These are phyloP conservation scores for Moesziomyces antarcticus DNA, from an alignment of 1,284 basidiomycete genomes.

Conservation along the genomic window DNA sequence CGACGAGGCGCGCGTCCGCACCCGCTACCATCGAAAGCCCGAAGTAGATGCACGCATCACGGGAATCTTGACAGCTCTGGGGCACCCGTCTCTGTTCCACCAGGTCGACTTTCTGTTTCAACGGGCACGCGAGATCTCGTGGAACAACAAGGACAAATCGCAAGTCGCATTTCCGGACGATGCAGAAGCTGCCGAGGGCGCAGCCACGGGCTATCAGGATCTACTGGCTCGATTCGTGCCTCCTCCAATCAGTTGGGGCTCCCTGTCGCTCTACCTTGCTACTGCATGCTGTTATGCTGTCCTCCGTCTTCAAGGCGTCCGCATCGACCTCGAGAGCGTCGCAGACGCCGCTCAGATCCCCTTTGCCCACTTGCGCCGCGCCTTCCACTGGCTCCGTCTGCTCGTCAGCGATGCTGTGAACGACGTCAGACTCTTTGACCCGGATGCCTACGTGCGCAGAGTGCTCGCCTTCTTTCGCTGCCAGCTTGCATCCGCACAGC, in stretches of 20 bases:
- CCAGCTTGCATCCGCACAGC: not conserved
- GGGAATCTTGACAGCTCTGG: slow-evolving; percentile 14
- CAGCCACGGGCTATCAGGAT: not conserved
- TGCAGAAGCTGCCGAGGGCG: not conserved
- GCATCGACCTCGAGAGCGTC: slow-evolving; percentile 24
- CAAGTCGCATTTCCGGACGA: not conserved
- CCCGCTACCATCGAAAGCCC: slow-evolving; percentile 15
- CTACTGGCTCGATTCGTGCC: slow-evolving; percentile 3
- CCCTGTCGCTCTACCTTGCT: slow-evolving; percentile 19
- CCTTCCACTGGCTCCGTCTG: slow-evolving; percentile 19
- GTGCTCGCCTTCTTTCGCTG: slow-evolving; percentile 30
- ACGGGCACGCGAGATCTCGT: slow-evolving; percentile 21
- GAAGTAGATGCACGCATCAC: slow-evolving; percentile 32
- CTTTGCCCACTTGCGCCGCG: slow-evolving; percentile 5
- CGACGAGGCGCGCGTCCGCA: slow-evolving; percentile 9
- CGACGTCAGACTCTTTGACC: slow-evolving; percentile 24
- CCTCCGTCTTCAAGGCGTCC: slow-evolving; percentile 24
- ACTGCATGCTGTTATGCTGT: slow-evolving; percentile 45
- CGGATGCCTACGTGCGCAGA: slow-evolving; percentile 20
- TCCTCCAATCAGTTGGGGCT: slow-evolving; percentile 33
- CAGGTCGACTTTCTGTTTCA: slow-evolving; percentile 40
- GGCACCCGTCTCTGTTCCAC: slow-evolving; percentile 14
- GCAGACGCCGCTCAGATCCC: slow-evolving; percentile 22
- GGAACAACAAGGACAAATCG: slow-evolving; percentile 4
- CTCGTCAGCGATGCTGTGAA: slow-evolving; percentile 17